These are phyloP conservation scores for Psilocybe subaeruginosa DNA, from an alignment of 768 basidiomycete genomes.

Conservation along the genomic window DNA sequence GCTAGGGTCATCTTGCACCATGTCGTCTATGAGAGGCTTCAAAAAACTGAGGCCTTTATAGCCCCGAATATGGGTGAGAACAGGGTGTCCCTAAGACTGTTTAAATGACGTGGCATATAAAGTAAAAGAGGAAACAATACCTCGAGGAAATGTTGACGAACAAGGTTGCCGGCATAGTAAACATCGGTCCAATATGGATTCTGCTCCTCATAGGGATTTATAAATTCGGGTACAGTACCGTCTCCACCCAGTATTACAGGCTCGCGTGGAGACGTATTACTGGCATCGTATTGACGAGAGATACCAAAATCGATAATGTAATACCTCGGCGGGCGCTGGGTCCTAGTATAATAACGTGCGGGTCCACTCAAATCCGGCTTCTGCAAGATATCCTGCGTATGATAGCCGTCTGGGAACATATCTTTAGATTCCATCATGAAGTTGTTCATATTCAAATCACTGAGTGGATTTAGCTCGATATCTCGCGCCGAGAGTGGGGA, in stretches of 20 bases:
- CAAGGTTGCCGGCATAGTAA: conserved; percentile 8
- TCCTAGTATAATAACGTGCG: conserved; percentile 8
- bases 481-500: not conserved
- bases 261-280: not conserved
- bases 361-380: not conserved
- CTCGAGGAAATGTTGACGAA: not conserved
- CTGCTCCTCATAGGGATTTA: not conserved
- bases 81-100: conserved; percentile 8
- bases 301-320: conserved; percentile 19
- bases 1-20: conserved; percentile 35
- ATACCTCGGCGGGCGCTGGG: conserved; percentile 14
- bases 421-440: conserved; percentile 9
- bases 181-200: conserved; percentile 11
- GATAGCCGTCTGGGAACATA: conserved; percentile 4
- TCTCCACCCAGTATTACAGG: not conserved
- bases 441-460: conserved; percentile 3
- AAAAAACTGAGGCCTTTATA: conserved; percentile 33
- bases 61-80: not conserved
- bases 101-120: too few relatives aligned
- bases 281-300: conserved; percentile 4
- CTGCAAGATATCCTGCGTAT: not conserved
- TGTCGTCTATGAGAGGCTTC: conserved; percentile 30
- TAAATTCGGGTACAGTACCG: not conserved
- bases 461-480: not conserved
- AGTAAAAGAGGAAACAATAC: too few relatives aligned